Evolutionary conservation across 805 yeast species (phyloP).

Genomic region (Pichia phayaonensis): DNA sequence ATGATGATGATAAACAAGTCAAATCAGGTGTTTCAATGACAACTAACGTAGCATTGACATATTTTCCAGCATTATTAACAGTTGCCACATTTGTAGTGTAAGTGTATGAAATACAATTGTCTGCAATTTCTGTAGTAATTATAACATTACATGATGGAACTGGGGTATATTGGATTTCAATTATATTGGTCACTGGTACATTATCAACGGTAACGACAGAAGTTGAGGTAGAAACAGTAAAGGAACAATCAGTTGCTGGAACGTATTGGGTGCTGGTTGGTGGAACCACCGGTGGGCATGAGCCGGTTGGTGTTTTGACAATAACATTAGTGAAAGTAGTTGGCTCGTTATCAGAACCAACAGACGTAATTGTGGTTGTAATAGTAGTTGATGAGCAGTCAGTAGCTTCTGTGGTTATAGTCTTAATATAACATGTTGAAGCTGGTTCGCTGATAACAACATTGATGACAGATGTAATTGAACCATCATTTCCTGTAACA

Average conservation of each 20-base stretch:
- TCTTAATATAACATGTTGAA: background rate
- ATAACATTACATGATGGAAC: background rate
- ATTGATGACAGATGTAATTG: background rate
- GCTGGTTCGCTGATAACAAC: background rate
- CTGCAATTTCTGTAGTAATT: background rate
- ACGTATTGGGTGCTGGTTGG: background rate
- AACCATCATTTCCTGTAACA: background rate
- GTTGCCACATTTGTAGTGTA: slow-evolving; percentile 1
- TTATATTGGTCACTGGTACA: background rate
- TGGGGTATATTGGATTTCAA: background rate
- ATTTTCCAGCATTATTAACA: background rate
- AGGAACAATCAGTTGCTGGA: slow-evolving; percentile 1
- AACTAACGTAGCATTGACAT: background rate
- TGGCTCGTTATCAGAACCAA: background rate
- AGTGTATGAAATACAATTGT: background rate
- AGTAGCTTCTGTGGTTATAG: background rate
- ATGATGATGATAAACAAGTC: background rate
- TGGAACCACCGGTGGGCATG: background rate
- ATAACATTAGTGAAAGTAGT: background rate
- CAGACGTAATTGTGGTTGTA: background rate
- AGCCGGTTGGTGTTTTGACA: background rate
- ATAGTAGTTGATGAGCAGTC: background rate
- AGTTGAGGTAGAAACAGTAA: background rate
- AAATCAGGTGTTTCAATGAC: slow-evolving; percentile 2
- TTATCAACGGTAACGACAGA: background rate